Evolutionary conservation across 306 rosid genomes (phyloP).

Genomic region (Lithocarpus polystachyus): DNA sequence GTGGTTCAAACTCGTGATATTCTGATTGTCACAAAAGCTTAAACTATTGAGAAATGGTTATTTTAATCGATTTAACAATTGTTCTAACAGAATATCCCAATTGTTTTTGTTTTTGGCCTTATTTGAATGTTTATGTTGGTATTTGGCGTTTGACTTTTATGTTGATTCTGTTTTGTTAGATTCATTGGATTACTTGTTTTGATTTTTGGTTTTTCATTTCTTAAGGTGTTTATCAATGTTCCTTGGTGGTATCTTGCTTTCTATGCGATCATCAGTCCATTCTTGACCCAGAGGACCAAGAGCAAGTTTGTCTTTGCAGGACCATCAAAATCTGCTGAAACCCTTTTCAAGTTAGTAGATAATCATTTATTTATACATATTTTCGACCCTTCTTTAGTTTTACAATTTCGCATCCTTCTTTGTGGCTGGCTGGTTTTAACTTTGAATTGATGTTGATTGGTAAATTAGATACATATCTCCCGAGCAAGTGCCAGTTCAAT

Average conservation of each 20-base stretch:
- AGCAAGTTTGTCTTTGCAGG: slow-evolving; percentile 55
- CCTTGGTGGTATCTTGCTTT: slow-evolving; percentile 69
- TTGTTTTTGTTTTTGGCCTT: not conserved
- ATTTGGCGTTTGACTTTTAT: not conserved
- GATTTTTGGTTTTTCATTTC: not conserved
- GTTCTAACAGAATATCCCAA: not conserved
- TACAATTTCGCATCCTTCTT: not conserved
- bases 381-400: not conserved
- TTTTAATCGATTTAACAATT: no score
- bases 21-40: no score
- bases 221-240: slow-evolving; percentile 55
- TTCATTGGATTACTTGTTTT: not conserved
- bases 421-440: slow-evolving; percentile 6
- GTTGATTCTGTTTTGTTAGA: not conserved
- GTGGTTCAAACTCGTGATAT: no score
- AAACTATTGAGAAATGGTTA: no score
- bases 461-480: slow-evolving; percentile 69
- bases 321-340: slow-evolving; percentile 42
- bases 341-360: slow-evolving; percentile 69
- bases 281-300: slow-evolving; percentile 56
- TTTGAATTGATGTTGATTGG: slow-evolving; percentile 6
- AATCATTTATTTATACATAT: not conserved
- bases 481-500: slow-evolving; percentile 83
- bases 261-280: slow-evolving; percentile 49
- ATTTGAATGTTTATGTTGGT: not conserved